Evolutionary conservation across 164 flowering plant species (phyloP).

Genomic region (Aristolochia contorta): DNA sequence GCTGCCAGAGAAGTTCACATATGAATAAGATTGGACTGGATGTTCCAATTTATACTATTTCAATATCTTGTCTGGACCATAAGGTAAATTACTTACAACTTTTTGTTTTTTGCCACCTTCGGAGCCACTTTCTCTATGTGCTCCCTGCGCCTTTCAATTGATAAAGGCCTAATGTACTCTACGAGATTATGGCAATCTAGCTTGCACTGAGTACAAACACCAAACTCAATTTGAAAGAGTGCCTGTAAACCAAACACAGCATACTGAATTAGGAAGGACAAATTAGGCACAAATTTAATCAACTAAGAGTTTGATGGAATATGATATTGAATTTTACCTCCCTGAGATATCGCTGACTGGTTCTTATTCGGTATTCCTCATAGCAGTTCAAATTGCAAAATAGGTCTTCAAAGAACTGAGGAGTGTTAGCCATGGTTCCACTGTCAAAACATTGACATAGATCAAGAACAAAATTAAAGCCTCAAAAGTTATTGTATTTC

Average conservation of each 20-base stretch:
- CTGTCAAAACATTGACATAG: slow-evolving; percentile 24
- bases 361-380: slow-evolving; percentile 74
- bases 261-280: no score
- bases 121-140: slow-evolving; percentile 67
- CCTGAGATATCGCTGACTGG: slow-evolving; percentile 64
- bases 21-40: no score
- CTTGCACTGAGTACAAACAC: slow-evolving; percentile 70
- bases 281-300: no score
- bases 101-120: slow-evolving; percentile 42
- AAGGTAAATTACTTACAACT: slow-evolving; percentile 39
- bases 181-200: slow-evolving; percentile 83
- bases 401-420: slow-evolving; percentile 84
- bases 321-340: slow-evolving; percentile 30
- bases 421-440: slow-evolving; percentile 52
- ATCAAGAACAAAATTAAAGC: not conserved
- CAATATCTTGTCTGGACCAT: not conserved
- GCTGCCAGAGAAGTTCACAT: no score
- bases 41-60: no score
- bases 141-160: slow-evolving; percentile 36
- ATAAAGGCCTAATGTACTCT: slow-evolving; percentile 42
- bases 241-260: slow-evolving; percentile 37
- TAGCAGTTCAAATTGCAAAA: slow-evolving; percentile 70
- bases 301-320: not conserved
- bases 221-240: slow-evolving; percentile 76
- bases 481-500: not conserved